phyloP scores from a whole-genome alignment of 139 green algal species.

The Trebouxia sp. region DNA sequence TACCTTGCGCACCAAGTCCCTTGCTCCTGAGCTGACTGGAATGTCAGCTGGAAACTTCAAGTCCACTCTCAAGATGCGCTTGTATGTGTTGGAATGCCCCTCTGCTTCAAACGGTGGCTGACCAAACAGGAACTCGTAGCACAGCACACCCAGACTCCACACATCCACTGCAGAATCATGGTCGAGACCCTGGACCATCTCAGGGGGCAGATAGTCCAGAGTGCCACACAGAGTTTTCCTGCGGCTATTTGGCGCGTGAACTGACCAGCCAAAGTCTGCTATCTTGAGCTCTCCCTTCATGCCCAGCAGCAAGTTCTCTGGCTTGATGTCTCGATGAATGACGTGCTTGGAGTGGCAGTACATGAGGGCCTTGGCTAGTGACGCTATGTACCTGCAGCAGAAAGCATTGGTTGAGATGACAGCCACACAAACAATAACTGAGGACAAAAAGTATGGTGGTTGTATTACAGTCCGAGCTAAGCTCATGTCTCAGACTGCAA shows the following conservation, averaged over 20 bases:
- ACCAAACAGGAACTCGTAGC: slow-evolving; percentile 97
- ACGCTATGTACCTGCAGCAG: slow-evolving; percentile 76
- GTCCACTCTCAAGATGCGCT: slow-evolving; percentile 90
- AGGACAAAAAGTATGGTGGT: too few species aligned
- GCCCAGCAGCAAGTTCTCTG: slow-evolving; percentile 97
- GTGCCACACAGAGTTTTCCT: slow-evolving; percentile 97
- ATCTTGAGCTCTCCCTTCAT: slow-evolving; percentile 96
- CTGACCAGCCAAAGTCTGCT: slow-evolving; percentile 97
- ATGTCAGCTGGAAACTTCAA: slow-evolving; percentile 78
- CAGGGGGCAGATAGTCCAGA: slow-evolving; percentile 97
- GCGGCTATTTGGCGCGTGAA: slow-evolving; percentile 88
- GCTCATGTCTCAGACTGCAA: too few species aligned
- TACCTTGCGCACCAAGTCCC: slow-evolving; percentile 86
- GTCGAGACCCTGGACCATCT: slow-evolving; percentile 90
- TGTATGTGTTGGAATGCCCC: slow-evolving; percentile 82
- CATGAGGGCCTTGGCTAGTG: slow-evolving; percentile 81
- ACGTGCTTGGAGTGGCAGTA: slow-evolving; percentile 99
- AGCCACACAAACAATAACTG: too few species aligned
- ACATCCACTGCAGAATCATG: slow-evolving; percentile 84
- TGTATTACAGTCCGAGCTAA: too few species aligned
- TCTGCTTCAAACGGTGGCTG: slow-evolving; percentile 92
- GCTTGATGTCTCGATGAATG: slow-evolving; percentile 99
- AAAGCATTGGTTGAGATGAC: background rate
- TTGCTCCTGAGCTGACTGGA: slow-evolving; percentile 63
- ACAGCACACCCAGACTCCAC: slow-evolving; percentile 95